These are phyloP conservation scores for Cryptococcus sp. DNA, from an alignment of 1,284 basidiomycete genomes.

Conservation along the genomic window DNA sequence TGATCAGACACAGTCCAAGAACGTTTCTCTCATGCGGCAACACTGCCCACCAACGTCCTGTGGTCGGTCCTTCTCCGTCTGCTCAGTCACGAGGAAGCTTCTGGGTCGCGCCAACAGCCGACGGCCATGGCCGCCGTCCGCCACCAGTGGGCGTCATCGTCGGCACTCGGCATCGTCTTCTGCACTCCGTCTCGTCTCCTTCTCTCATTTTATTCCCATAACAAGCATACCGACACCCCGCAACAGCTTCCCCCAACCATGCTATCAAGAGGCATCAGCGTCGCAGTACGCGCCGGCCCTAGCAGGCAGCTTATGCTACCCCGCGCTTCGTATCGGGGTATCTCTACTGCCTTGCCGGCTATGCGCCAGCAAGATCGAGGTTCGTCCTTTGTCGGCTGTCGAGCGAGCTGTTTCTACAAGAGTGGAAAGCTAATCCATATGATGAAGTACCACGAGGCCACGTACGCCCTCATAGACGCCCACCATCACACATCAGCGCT, in stretches of 20 bases:
- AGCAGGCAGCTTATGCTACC: constrained; percentile 3
- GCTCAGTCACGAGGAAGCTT: neutral
- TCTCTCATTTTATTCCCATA: neutral
- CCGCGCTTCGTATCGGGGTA: neutral
- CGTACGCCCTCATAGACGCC: constrained; percentile 20
- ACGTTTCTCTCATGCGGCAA: too few relatives aligned
- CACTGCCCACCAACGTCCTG: neutral
- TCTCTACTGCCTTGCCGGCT: constrained; percentile 12
- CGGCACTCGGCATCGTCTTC: neutral
- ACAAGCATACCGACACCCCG: too few relatives aligned
- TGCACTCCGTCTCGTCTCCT: neutral
- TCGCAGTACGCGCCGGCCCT: constrained; percentile 4
- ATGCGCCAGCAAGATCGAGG: constrained; percentile 17
- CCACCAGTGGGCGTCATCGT: neutral
- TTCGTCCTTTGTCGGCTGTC: neutral
- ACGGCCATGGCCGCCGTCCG: neutral
- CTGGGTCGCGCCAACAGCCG: too few relatives aligned
- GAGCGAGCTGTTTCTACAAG: neutral
- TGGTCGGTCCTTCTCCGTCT: neutral
- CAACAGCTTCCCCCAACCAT: neutral
- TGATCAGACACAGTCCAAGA: too few relatives aligned
- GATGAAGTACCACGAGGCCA: constrained; percentile 33
- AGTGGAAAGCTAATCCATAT: too few relatives aligned
- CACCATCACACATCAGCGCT: neutral
- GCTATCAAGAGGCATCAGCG: constrained; percentile 2